Conservation (phyloP, 2,329 filamentous ascomycete genomes). For the Neonectria ditissima region DNA sequence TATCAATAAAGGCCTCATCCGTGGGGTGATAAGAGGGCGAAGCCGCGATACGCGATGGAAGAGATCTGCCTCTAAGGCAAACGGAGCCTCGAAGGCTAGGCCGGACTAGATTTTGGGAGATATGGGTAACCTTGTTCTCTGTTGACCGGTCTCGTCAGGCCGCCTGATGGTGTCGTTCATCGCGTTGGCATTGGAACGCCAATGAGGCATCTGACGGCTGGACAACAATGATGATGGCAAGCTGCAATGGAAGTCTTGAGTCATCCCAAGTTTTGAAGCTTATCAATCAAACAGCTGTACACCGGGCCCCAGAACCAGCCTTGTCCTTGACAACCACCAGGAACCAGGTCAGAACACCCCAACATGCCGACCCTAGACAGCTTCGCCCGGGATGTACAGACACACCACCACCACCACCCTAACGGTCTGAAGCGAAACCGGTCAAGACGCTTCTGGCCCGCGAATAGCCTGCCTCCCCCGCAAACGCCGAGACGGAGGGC, state of each 20-base stretch:
- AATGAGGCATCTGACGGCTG: constrained; percentile 5
- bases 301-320: not conserved
- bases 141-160: constrained; percentile 1
- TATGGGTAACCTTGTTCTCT: not conserved
- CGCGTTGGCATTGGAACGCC: not conserved
- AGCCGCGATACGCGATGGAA: constrained; percentile 7
- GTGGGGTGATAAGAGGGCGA: not conserved
- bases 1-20: constrained; percentile 5
- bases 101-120: not conserved
- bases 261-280: not conserved
- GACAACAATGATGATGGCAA: not conserved
- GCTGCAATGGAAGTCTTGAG: not conserved
- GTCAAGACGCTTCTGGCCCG: constrained; percentile 10
- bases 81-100: not conserved
- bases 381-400: not conserved
- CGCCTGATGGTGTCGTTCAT: not conserved
- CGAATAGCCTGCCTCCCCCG: constrained; percentile 10
- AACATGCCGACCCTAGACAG: not conserved
- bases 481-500: not conserved
- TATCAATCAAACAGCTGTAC: not conserved
- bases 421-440: constrained; percentile 1
- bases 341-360: not conserved
- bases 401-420: not conserved
- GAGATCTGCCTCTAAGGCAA: not conserved
- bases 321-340: not conserved